Percentiles rank a stretch among this genome's conserved stretches.
Evolutionary conservation across 257 asterid species (phyloP).

Genomic region (Plantago major): DNA sequence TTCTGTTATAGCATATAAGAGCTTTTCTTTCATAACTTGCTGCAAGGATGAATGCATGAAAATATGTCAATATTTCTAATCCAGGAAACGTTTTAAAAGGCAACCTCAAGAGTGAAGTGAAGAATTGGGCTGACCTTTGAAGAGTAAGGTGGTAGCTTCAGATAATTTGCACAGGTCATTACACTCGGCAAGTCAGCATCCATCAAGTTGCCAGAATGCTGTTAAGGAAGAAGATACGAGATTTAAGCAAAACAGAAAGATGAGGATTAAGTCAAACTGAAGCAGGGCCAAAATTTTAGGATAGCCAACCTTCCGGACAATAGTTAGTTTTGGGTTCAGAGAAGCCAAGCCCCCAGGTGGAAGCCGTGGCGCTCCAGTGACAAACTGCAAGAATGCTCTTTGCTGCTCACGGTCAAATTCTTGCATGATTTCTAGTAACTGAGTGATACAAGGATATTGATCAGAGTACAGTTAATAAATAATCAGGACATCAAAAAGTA

Average conservation of each 20-base stretch:
- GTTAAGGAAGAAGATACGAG: conserved; percentile 19
- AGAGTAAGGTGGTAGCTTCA: conserved; percentile 94
- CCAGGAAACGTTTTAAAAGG: neutral
- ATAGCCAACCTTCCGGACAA: conserved; percentile 60
- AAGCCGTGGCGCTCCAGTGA: conserved; percentile 95
- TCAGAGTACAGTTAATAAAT: neutral
- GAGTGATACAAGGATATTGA: conserved; percentile 14
- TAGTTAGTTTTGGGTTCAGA: conserved; percentile 84
- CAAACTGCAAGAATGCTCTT: conserved; percentile 87
- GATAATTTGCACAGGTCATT: conserved; percentile 93
- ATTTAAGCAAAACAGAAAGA: neutral
- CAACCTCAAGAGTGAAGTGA: too few relatives aligned
- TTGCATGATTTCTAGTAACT: conserved; percentile 78
- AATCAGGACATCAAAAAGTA: conserved; percentile 4
- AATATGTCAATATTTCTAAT: neutral
- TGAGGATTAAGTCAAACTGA: too few relatives aligned
- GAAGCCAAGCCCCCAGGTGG: conserved; percentile 94
- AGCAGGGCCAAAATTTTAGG: too few relatives aligned
- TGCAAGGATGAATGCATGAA: conserved; percentile 26
- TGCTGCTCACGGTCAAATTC: conserved; percentile 76
- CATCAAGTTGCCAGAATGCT: conserved; percentile 59
- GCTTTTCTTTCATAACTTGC: conserved; percentile 83
- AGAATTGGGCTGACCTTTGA: conserved; percentile 43
- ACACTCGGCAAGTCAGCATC: conserved; percentile 91
- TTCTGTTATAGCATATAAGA: conserved; percentile 76